Conservation (phyloP, 352 stramenopile species). For the Pythium aquatile region DNA sequence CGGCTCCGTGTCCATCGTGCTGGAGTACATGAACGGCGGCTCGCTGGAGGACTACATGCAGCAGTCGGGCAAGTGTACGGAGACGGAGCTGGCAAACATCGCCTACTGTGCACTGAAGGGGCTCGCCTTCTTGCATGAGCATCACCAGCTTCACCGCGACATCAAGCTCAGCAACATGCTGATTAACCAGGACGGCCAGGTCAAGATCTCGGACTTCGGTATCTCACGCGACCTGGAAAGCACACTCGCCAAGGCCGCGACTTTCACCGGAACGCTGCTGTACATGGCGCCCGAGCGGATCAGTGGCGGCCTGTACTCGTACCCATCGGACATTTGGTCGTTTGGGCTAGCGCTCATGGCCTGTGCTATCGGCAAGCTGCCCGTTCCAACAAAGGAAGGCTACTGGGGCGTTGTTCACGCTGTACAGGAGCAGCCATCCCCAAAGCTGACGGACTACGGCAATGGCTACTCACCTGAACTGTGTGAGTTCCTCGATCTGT, state of each 20-base stretch:
- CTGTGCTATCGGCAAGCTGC: conserved; percentile 83
- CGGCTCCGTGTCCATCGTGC: conserved; percentile 89
- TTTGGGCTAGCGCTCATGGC: conserved; percentile 83
- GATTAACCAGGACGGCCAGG: conserved; percentile 76
- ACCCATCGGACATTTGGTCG: conserved; percentile 83
- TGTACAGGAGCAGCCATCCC: conserved; percentile 75
- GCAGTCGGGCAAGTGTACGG: conserved; percentile 38
- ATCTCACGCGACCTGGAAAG: conserved; percentile 82
- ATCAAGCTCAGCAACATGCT: conserved; percentile 96
- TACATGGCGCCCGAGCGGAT: conserved; percentile 95
- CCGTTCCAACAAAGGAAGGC: conserved; percentile 76
- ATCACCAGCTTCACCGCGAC: conserved; percentile 91
- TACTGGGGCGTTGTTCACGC: conserved; percentile 91
- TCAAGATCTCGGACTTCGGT: conserved; percentile 88
- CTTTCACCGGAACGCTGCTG: conserved; percentile 90
- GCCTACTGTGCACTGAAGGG: conserved; percentile 76
- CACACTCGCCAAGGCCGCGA: conserved; percentile 83
- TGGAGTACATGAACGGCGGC: conserved; percentile 94
- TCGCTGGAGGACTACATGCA: conserved; percentile 83
- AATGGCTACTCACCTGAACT: conserved; percentile 62
- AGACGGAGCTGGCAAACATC: conserved; percentile 82
- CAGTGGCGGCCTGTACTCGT: conserved; percentile 88
- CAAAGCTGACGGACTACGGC: conserved; percentile 60
- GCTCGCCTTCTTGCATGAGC: conserved; percentile 86
- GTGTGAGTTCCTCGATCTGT: conserved; percentile 78